phyloP scores from a whole-genome alignment of 2,329 filamentous ascomycete species.

The Didymella keratinophila region DNA sequence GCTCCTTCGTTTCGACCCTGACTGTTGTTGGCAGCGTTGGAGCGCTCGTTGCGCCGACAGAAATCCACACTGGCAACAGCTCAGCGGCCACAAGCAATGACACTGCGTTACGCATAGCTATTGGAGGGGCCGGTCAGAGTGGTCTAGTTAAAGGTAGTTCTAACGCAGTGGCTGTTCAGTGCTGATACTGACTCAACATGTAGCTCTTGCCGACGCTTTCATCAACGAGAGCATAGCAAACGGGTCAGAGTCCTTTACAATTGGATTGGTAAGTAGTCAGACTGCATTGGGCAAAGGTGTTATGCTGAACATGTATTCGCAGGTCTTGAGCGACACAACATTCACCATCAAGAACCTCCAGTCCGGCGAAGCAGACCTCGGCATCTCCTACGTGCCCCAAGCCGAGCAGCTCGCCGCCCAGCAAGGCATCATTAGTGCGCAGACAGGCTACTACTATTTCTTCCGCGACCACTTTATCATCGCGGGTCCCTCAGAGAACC shows the following conservation, averaged over 20 bases:
- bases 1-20: neutral
- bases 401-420: constrained; percentile 56
- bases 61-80: constrained; percentile 29
- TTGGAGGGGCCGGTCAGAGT: constrained; percentile 51
- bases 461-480: constrained; percentile 60
- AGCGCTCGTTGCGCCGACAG: constrained; percentile 29
- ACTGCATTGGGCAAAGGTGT: neutral
- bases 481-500: constrained; percentile 50
- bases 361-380: constrained; percentile 52
- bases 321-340: constrained; percentile 55
- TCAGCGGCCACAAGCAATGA: constrained; percentile 16
- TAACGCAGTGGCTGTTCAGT: no score
- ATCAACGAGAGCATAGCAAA: constrained; percentile 45
- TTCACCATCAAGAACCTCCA: constrained; percentile 56
- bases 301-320: neutral
- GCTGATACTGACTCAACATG: neutral
- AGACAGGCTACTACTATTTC: constrained; percentile 49
- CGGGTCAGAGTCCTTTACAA: constrained; percentile 48
- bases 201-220: constrained; percentile 50
- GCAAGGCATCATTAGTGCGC: constrained; percentile 47
- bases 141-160: constrained; percentile 45
- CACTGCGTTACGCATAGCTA: constrained; percentile 43
- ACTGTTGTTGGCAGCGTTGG: neutral
- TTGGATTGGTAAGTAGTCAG: constrained; percentile 51
- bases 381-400: constrained; percentile 56